Percentiles rank a stretch among this genome's conserved stretches.
These are phyloP conservation scores for Fagus crenata DNA, from an alignment of 306 rosid genomes.

Conservation along the genomic window DNA sequence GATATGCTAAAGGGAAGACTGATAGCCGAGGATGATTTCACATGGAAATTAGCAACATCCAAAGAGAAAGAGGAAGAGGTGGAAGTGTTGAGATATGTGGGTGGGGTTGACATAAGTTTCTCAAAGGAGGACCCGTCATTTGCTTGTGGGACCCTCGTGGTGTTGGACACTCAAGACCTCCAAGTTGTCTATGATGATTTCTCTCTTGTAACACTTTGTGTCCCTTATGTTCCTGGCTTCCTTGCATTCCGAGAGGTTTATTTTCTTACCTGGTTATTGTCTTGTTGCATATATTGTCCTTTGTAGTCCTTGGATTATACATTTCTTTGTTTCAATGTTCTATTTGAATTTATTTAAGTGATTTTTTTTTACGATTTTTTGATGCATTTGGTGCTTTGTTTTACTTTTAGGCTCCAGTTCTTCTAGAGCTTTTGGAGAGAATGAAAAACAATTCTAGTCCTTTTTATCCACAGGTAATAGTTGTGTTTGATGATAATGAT, in stretches of 20 bases:
- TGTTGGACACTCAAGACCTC: constrained; percentile 53
- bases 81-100: constrained; percentile 56
- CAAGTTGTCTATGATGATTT: constrained; percentile 65
- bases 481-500: background rate
- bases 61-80: constrained; percentile 24
- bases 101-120: constrained; percentile 89
- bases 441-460: constrained; percentile 51
- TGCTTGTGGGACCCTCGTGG: constrained; percentile 83
- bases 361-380: constrained; percentile 15
- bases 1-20: constrained; percentile 57
- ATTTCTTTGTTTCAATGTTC: constrained; percentile 6
- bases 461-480: constrained; percentile 74
- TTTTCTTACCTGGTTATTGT: background rate
- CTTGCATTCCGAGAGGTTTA: constrained; percentile 92
- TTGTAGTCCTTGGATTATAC: too few species aligned
- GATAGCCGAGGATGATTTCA: constrained; percentile 58
- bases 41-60: constrained; percentile 46
- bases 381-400: constrained; percentile 3
- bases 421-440: constrained; percentile 71
- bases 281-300: too few species aligned
- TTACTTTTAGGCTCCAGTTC: constrained; percentile 66
- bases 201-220: constrained; percentile 51
- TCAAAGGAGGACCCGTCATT: constrained; percentile 65
- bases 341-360: background rate
- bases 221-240: constrained; percentile 87